Evolutionary conservation across 768 basidiomycete genomes (phyloP), one percentile per base, ranked within the genome.

Genomic region (Tulasnella sp.): DNA sequence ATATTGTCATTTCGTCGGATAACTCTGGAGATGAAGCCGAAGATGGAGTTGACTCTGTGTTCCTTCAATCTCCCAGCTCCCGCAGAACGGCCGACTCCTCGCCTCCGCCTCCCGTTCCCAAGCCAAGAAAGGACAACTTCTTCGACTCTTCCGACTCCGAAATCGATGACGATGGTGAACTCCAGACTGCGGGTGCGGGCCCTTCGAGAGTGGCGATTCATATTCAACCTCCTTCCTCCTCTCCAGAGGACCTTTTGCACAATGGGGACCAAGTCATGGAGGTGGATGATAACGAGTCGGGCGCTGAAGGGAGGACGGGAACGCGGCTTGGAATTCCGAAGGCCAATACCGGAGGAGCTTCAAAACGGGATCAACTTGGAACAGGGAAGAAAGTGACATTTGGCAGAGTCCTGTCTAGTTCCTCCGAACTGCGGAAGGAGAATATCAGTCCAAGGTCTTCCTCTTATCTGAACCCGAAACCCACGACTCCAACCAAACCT

Each of bases 131-230:
- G 19, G 62, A 68, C 31, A 68, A 68, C 18, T 68, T 68, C 62
- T 68, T 68, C 62, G 62, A 68, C 62, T 68, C 62, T 9, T 68
- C 62, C 16, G 62, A 68, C 34, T 68, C 62, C 19, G 62, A 68
- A 36, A 34, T 68, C 62, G 62, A 68, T 3, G 62, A 68, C 24
- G 62, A 68, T 16, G 62, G 36, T 34, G 62, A 16, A 12, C 34
- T 68, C 2, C 62, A 68, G 34, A 68, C 62, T 27, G 31, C 31
- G 27, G 62, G 62, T 36, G 62, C 62, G 24, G 62, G 62, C 2
- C 82, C 84, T 24, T 80, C 83, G n/a, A 83, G 82, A 46, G 71
- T 82, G 31, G 78, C 68, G 48, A 73, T 38, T 21, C n/a, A 40
- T 39, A 80, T 72, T 5, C 73, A 77, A 24, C 48, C 78, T 73